Percentiles rank a stretch among this genome's conserved stretches.
Conservation (phyloP, 2,329 filamentous ascomycete species). For the Penicillium sp. region DNA sequence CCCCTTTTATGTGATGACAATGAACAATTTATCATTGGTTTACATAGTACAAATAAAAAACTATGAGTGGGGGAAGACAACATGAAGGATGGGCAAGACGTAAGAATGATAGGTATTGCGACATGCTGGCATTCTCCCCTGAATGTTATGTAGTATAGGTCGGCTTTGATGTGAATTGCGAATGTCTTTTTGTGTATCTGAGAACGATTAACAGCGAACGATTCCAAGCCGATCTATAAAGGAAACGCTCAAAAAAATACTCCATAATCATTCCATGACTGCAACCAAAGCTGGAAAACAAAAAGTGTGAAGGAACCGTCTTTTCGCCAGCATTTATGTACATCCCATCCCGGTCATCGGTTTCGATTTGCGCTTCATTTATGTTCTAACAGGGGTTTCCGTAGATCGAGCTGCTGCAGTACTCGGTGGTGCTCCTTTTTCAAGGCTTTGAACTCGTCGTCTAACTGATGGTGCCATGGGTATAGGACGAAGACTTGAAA, state of each 20-base stretch:
- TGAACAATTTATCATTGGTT: background rate
- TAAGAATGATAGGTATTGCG: background rate
- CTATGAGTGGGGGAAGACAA: background rate
- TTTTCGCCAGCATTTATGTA: background rate
- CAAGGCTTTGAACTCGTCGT: conserved; percentile 59
- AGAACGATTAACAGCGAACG: background rate
- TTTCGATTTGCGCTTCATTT: background rate
- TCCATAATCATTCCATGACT: background rate
- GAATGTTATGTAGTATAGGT: background rate
- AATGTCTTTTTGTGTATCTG: background rate
- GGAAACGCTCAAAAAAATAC: background rate
- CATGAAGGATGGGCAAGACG: background rate
- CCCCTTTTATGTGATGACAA: background rate
- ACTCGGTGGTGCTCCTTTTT: conserved; percentile 55
- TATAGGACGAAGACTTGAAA: conserved; percentile 71
- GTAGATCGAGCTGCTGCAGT: conserved; percentile 19
- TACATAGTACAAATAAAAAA: background rate
- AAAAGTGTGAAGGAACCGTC: background rate
- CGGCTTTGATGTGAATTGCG: background rate
- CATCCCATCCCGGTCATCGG: background rate
- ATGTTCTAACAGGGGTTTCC: background rate
- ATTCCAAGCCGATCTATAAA: background rate
- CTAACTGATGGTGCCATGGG: conserved; percentile 67
- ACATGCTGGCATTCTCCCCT: background rate
- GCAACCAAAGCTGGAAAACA: background rate